Base-by-base conservation (phyloP, 495 filamentous ascomycete genomes). In the Aspergillus indologenus region DNA sequence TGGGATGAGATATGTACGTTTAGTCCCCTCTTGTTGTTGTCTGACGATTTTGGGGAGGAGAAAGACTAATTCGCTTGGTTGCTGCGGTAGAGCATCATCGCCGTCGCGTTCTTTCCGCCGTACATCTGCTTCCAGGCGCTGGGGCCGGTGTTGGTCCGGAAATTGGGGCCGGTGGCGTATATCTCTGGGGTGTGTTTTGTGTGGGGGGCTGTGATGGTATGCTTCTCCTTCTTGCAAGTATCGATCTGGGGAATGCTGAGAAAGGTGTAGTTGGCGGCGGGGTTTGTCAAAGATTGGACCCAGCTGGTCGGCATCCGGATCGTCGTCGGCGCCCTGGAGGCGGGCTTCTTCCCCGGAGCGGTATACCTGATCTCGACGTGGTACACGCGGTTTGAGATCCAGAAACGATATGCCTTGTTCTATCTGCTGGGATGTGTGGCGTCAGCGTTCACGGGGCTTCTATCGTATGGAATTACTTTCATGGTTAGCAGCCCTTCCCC, bases 401-500 rank as follows among this genome's bases (percentile, higher is more conserved):
- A 65, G 19, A 62, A 83, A 65, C 77, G 84, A n/a, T 83, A 83
- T 61, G 75, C 81, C 4, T 62, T 76, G 45, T 87, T 86, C 64
- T 86, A 85, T 62, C 66, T 85, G 9, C 68, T 84, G 24, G 82
- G 82, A 18, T 81, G 73, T 49, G 68, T 83, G 4, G 83, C 84
- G 6, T 75, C 79, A 14, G 84, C 78, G 12, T 83, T 83, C 65
- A 72, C 74, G 0, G 83, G 83, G 57, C 83, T 87, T 50, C 61
- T 87, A 12, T 81, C 83, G 19, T 85, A 78, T 53, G 83, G 83
- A 11, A 68, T 85, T 40, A 81, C 80, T 69, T 75, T 81, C 53
- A 75, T 83, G 75, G 64, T 60, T 60, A 15, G 40, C 42, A 3
- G 26, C 20, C 24, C 17, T 14, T 14, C 40, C 15, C 8, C 45